A percentile compares a stretch with the other conserved stretches of the same genome.
Conservation (phyloP, 768 basidiomycete genomes). For the Lactarius hatsudake region DNA sequence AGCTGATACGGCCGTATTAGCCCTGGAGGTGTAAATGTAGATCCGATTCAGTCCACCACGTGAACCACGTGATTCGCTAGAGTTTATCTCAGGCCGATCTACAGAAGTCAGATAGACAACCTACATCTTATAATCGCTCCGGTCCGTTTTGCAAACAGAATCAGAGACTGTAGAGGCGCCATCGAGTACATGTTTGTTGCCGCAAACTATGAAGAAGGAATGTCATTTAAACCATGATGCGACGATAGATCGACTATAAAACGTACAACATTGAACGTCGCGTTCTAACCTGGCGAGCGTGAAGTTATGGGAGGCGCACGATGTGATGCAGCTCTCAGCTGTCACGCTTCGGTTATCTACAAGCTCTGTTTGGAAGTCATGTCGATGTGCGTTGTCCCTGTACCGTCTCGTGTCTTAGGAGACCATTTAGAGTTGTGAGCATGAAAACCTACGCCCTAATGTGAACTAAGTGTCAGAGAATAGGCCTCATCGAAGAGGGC, state of each 20-base stretch:
- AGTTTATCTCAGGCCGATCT: background rate
- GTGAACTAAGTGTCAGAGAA: constrained; percentile 34
- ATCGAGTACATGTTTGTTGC: constrained; percentile 53
- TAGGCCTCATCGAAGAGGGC: background rate
- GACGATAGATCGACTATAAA: background rate
- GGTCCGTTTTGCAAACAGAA: constrained; percentile 66
- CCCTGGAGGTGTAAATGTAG: constrained; percentile 60
- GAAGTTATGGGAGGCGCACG: constrained; percentile 55
- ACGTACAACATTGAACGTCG: constrained; percentile 49
- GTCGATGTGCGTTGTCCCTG: constrained; percentile 61
- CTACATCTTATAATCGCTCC: constrained; percentile 64
- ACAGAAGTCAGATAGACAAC: constrained; percentile 27
- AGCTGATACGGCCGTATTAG: constrained; percentile 49
- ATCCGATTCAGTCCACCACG: constrained; percentile 74
- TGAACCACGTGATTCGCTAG: constrained; percentile 66
- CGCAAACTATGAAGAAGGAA: constrained; percentile 54
- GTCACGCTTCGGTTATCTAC: constrained; percentile 46
- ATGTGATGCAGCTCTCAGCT: constrained; percentile 57
- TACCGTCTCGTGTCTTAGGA: constrained; percentile 6
- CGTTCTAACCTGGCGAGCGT: constrained; percentile 72
- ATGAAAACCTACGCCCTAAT: constrained; percentile 45
- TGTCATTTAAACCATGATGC: background rate
- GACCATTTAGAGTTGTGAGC: background rate
- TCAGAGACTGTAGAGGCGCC: constrained; percentile 53
- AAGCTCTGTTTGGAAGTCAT: constrained; percentile 46